A percentile compares a stretch with the other conserved stretches of the same genome.
phyloP scores from a whole-genome alignment of 106 monocot genomes.

The Dioscorea alata region DNA sequence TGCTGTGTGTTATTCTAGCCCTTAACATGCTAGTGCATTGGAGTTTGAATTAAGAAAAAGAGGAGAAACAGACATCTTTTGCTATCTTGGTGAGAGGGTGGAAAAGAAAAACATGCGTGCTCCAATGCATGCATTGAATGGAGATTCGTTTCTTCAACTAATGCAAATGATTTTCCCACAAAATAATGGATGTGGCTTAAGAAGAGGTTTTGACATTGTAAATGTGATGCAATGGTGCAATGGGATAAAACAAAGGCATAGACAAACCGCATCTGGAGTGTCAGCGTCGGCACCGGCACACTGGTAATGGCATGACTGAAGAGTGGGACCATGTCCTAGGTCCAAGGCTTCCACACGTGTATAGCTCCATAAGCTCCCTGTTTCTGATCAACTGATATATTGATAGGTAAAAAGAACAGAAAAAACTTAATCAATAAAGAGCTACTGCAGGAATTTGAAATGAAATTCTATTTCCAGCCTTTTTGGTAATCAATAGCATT shows the following conservation, averaged over 20 bases:
- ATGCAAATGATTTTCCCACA: not conserved
- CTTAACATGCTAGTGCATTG: slow-evolving; percentile 12
- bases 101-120: slow-evolving; percentile 12
- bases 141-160: slow-evolving; percentile 9
- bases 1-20: not conserved
- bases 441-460: too few relatives aligned
- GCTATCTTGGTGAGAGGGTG: slow-evolving; percentile 11
- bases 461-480: too few relatives aligned
- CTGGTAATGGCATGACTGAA: too few relatives aligned
- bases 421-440: too few relatives aligned
- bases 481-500: too few relatives aligned
- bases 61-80: slow-evolving; percentile 23
- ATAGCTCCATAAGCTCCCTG: too few relatives aligned
- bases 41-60: slow-evolving; percentile 21
- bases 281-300: not conserved
- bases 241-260: not conserved
- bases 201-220: slow-evolving; percentile 8
- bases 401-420: too few relatives aligned
- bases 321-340: too few relatives aligned
- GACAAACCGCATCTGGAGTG: not conserved
- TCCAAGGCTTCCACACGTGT: too few relatives aligned
- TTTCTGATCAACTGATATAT: too few relatives aligned
- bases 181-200: not conserved
- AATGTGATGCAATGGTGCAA: not conserved
- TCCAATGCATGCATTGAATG: slow-evolving; percentile 24